Evolutionary conservation across 2,329 filamentous ascomycete genomes (phyloP).

Genomic region (Rasamsonia emersonii): DNA sequence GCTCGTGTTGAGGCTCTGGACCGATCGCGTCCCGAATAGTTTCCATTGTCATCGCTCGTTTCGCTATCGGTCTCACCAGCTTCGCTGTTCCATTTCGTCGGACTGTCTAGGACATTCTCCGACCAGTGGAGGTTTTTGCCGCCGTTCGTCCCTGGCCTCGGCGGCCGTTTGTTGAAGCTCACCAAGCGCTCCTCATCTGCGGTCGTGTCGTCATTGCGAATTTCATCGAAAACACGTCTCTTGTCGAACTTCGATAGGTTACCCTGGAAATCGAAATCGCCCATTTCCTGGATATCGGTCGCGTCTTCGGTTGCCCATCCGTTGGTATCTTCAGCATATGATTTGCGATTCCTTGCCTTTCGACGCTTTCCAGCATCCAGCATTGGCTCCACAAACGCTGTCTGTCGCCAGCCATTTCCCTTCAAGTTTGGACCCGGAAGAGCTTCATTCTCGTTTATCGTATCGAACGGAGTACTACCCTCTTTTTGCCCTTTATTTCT

Average conservation of each 20-base stretch:
- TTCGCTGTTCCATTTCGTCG: constrained; percentile 61
- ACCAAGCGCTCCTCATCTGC: constrained; percentile 89
- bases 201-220: constrained; percentile 76
- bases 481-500: constrained; percentile 39
- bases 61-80: constrained; percentile 52
- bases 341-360: constrained; percentile 35
- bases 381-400: constrained; percentile 54
- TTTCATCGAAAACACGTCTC: constrained; percentile 80
- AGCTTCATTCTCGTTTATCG: constrained; percentile 24
- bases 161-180: constrained; percentile 65
- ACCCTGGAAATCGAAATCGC: constrained; percentile 87
- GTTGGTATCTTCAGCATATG: constrained; percentile 53
- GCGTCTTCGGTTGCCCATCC: constrained; percentile 96
- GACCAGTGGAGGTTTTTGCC: constrained; percentile 88
- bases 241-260: constrained; percentile 95
- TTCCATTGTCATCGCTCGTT: constrained; percentile 36
- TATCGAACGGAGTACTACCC: constrained; percentile 30
- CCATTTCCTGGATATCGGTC: constrained; percentile 85
- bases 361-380: constrained; percentile 40
- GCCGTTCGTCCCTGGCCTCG: constrained; percentile 59
- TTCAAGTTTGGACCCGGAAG: constrained; percentile 31
- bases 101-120: constrained; percentile 75
- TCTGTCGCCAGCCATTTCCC: constrained; percentile 60
- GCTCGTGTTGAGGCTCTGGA: constrained; percentile 29
- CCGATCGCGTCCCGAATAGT: constrained; percentile 35